Evolutionary conservation across 352 stramenopile species (phyloP), one percentile per base, ranked within the genome.

Genomic region (Pythium periplocum): DNA sequence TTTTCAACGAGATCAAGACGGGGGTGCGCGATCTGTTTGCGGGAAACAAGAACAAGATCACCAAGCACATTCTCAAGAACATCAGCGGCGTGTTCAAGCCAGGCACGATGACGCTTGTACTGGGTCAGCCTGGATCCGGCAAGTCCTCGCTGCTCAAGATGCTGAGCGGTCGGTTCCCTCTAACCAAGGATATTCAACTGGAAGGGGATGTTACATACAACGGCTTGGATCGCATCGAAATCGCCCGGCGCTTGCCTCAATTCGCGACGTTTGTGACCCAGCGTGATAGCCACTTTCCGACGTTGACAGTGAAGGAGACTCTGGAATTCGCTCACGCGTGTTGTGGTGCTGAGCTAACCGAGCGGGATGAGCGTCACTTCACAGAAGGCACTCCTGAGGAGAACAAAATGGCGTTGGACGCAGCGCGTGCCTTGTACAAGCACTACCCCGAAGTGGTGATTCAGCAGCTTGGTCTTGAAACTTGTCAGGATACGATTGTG

Each of bases 401-500:
- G 37, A 67, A 70, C 46, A 59, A 50, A 10, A 30, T 42, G 6
- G 64, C 64, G 4, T 4, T 53, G 1, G 52, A 68, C 5, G 55
- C 57, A 0, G 56, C 62, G 1, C 48, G 45, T 7, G 44, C 51
- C 4, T 42, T 69, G 42, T 57, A 49, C 30, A 41, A 53, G 42
- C 49, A 61, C 45, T 59, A 60, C 30, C 62, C 67, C 2, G 64
- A 83, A 48, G 53, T 81, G 31, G 71, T 76, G 26, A 63, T 57
- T 9, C 47, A 61, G 30, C 63, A 71, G 17, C 45, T 75, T 0
- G 66, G 72, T 10, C 56, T 77, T 48, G 44, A 64, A 12, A 51
- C 62, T 17, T 75, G 62, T 39, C 62, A 72, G 34, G 44, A 88
- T 40, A 92, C 81, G 1, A 73, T 86, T 30, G 67, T 92, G 2